Conservation (phyloP, 257 asterid species). For the Handroanthus guayacan region DNA sequence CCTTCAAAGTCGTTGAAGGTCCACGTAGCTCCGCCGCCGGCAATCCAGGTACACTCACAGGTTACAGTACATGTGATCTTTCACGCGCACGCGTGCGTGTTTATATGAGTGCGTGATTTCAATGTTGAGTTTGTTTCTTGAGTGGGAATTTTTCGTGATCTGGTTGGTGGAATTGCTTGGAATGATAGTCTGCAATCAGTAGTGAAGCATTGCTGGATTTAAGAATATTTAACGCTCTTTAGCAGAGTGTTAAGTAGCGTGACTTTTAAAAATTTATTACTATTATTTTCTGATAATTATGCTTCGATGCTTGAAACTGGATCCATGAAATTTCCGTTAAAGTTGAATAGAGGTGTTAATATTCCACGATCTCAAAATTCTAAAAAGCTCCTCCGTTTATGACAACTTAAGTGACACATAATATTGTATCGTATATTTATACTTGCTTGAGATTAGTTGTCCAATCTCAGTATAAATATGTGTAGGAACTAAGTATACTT, state of each 20-base stretch:
- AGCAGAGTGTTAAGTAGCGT: slow-evolving; percentile 13
- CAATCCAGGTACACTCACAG: slow-evolving; percentile 68
- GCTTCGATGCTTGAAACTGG: slow-evolving; percentile 23
- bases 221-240: neutral
- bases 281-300: slow-evolving; percentile 11
- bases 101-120: neutral
- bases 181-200: neutral
- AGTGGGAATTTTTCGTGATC: slow-evolving; percentile 30
- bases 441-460: slow-evolving; percentile 23
- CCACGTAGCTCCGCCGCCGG: slow-evolving; percentile 98
- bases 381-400: neutral
- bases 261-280: slow-evolving; percentile 14
- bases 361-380: neutral
- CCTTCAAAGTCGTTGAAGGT: slow-evolving; percentile 84
- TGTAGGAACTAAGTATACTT: neutral
- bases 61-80: neutral
- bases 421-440: neutral
- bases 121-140: slow-evolving; percentile 5
- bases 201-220: slow-evolving; percentile 15
- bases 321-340: slow-evolving; percentile 6
- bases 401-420: neutral
- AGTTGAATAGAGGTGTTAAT: neutral
- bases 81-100: neutral
- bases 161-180: slow-evolving; percentile 32
- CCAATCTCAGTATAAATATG: neutral